Conservation (phyloP, 2,329 filamentous ascomycete genomes). For the Grosmannia huntii region DNA sequence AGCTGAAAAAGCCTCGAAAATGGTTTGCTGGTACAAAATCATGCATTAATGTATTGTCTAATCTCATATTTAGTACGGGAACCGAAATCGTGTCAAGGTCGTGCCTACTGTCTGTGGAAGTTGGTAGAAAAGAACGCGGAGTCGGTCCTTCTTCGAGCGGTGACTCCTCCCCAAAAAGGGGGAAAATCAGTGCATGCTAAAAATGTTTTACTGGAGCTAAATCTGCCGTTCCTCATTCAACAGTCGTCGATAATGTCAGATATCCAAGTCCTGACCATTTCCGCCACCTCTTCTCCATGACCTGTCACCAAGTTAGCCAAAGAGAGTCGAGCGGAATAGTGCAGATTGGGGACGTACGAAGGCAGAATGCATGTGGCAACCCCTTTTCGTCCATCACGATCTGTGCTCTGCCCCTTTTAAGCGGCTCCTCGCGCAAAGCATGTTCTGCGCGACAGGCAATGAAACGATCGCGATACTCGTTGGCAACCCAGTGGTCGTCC, state of each 20-base stretch:
- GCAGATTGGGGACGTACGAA: conserved; percentile 24
- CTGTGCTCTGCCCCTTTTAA: conserved; percentile 25
- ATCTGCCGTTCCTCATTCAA: neutral
- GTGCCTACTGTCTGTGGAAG: no score
- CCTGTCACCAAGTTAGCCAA: conserved; percentile 18
- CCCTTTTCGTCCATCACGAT: conserved; percentile 41
- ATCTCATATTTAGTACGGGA: neutral
- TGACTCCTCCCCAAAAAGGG: no score
- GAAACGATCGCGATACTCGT: conserved; percentile 41
- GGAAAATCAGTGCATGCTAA: neutral
- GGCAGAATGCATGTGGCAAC: conserved; percentile 50
- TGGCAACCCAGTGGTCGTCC: conserved; percentile 50
- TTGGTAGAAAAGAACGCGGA: no score
- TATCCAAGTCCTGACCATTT: conserved; percentile 34
- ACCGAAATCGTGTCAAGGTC: no score
- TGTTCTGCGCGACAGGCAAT: conserved; percentile 29
- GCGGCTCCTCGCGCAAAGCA: conserved; percentile 15
- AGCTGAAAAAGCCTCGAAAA: neutral
- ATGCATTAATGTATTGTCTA: neutral
- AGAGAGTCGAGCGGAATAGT: neutral
- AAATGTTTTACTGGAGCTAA: no score
- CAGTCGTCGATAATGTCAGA: conserved; percentile 31
- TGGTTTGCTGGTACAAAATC: neutral
- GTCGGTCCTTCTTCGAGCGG: no score
- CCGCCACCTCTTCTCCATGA: conserved; percentile 35